Evolutionary conservation across 306 rosid species (phyloP).

Genomic region (Casuarina equisetifolia): DNA sequence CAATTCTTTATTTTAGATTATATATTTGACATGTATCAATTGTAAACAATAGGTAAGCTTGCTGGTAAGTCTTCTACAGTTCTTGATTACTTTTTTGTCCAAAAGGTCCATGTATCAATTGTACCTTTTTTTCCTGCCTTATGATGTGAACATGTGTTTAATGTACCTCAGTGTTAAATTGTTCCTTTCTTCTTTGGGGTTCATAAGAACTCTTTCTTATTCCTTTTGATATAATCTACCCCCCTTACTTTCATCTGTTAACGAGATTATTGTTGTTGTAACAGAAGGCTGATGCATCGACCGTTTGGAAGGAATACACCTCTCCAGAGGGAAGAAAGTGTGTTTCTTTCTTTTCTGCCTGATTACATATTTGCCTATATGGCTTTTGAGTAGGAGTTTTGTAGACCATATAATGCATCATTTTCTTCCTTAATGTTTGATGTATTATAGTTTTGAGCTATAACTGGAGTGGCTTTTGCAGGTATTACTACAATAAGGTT

Average conservation of each 20-base stretch:
- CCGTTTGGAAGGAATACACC: slow-evolving; percentile 97
- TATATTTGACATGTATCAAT: slow-evolving; percentile 18
- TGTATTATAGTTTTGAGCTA: neutral
- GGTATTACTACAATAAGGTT: slow-evolving; percentile 92
- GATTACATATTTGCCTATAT: slow-evolving; percentile 14
- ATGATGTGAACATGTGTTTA: slow-evolving; percentile 9
- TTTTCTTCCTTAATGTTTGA: neutral
- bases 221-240: slow-evolving; percentile 13
- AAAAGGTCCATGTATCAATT: neutral
- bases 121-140: slow-evolving; percentile 14
- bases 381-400: slow-evolving; percentile 2
- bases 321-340: slow-evolving; percentile 95
- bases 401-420: neutral
- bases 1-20: slow-evolving; percentile 7
- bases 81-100: slow-evolving; percentile 23
- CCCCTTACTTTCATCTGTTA: slow-evolving; percentile 30
- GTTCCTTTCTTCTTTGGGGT: slow-evolving; percentile 10
- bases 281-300: slow-evolving; percentile 99
- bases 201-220: neutral
- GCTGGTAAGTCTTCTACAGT: slow-evolving; percentile 16
- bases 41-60: neutral
- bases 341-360: slow-evolving; percentile 24
- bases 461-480: slow-evolving; percentile 40
- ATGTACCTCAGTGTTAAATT: neutral
- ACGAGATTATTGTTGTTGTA: slow-evolving; percentile 47